phyloP scores from a whole-genome alignment of 176 grass and related monocot species.

The maize (Zea mays) region Zm-B73-REFERENCE-NAM-5.0 NC_050102.1:137877501-137878000 shows the following conservation, averaged over 20 bases:
- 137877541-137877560: conserved; percentile 81
- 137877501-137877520: conserved; percentile 76
- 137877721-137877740: conserved; percentile 84
- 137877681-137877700: not conserved
- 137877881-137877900: conserved; percentile 69
- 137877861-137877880: conserved; percentile 86
- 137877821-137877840: not conserved
- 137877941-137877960: conserved; percentile 60
- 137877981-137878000: not conserved
- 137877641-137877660: not conserved
- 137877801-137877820: not conserved
- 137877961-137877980: not conserved
- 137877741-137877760: conserved; percentile 92
- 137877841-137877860: conserved; percentile 58
- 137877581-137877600: not conserved
- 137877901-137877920: conserved; percentile 86
- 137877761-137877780: conserved; percentile 62
- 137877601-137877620: conserved; percentile 39
- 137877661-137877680: too few relatives aligned
- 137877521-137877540: conserved; percentile 65
- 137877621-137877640: not conserved
- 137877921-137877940: conserved; percentile 67
- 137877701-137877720: not conserved
- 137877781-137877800: not conserved
- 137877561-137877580: not conserved